Conservation (phyloP, 2,329 filamentous ascomycete species). For the Epichloe coenophiala region DNA sequence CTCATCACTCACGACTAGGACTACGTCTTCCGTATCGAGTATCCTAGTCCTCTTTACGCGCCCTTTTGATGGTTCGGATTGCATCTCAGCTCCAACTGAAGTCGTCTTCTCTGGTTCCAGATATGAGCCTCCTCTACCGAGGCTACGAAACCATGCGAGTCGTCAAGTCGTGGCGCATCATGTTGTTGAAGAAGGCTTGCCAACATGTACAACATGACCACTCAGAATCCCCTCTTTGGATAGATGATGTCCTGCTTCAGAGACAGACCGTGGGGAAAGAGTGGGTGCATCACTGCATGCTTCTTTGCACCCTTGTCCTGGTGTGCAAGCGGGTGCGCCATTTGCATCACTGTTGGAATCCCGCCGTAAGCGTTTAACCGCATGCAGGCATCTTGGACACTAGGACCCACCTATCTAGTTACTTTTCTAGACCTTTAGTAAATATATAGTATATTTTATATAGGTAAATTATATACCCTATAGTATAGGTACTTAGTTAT, state of each 20-base stretch:
- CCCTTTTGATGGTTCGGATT: neutral
- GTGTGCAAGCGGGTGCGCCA: neutral
- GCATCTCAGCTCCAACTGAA: neutral
- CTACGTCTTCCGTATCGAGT: neutral
- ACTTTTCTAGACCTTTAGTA: no score
- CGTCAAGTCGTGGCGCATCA: neutral
- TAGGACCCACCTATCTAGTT: no score
- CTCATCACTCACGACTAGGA: neutral
- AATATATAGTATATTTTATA: no score
- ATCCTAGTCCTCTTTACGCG: neutral
- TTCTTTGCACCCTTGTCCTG: neutral
- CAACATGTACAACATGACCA: neutral
- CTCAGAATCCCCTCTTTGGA: neutral
- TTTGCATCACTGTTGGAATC: neutral
- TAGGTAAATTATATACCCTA: no score
- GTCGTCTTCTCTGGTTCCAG: neutral
- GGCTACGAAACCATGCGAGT: neutral
- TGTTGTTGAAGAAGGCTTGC: neutral
- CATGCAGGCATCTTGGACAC: no score
- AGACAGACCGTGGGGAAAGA: slow-evolving; percentile 1
- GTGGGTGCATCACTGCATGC: neutral
- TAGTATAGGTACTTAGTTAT: no score
- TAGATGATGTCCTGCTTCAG: slow-evolving; percentile 4
- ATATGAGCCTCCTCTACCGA: neutral
- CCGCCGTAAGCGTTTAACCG: no score